Base-by-base conservation (phyloP, 1,139 yeast genomes). In the Magnusiomyces suaveolens region DNA sequence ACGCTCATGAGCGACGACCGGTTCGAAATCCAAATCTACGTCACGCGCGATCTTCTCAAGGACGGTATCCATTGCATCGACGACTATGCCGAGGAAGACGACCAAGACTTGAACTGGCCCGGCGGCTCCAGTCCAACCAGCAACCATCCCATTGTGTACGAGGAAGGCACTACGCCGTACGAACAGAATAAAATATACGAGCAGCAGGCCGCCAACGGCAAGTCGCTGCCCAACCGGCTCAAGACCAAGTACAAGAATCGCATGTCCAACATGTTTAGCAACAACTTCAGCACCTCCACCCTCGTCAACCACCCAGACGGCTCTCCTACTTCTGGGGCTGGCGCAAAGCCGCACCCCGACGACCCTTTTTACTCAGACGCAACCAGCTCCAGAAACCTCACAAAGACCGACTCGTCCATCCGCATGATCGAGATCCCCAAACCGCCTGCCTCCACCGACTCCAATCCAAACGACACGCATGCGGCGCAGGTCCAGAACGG, bases 11-110 rank as follows among this genome's bases (percentile, higher is more conserved):
- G 41, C 29, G 52, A 52, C 6, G 46, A 52, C 6, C 51, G 51
- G 6, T 49, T 58, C 39, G 56, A 51, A n/a, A 52, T 60, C 18
- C 59, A 56, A 41, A 52, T 59, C 12, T 61, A 54, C 50, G 52
- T 60, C 16, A 59, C 63, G 1, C 44, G 53, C 29, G 53, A 55
- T 20, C 46, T 56, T 16, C 32, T 24, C 29, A 16, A n/a, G 10
- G 33, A 44, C 10, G 14, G 47, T 44, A n/a, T 26, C 2, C 33
- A 25, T n/a, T 20, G 20, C 24, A 25, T 38, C 46, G 24, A 8
- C 44, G 24, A 43, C 6, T 4, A 29, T n/a, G 8, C 38, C 33
- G 39, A 6, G 3, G 33, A 29, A 18, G 50, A 43, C n/a, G 53
- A 52, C 3, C 41, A 41, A 46, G 47, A 20, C 48, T 16, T 25